phyloP scores from a whole-genome alignment of 371 early-diverging fungal species.

The Vittaforma corneae region DNA sequence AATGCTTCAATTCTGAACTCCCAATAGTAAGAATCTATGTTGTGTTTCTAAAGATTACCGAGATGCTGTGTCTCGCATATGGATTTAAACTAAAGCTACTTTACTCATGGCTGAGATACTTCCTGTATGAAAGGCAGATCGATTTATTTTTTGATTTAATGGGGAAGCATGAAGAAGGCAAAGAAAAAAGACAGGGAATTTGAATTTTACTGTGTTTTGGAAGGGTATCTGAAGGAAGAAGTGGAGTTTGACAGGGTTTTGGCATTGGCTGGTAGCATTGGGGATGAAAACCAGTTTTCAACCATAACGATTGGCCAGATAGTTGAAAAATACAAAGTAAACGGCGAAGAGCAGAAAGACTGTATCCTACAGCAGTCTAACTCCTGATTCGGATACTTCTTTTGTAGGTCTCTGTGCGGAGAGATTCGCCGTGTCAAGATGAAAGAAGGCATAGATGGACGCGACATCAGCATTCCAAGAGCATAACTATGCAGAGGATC shows the following conservation, averaged over 20 bases:
- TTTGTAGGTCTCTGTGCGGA: too few species aligned
- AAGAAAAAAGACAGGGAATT: neutral
- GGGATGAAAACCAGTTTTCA: neutral
- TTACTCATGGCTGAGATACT: constrained; percentile 3
- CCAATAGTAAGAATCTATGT: neutral
- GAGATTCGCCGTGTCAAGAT: too few species aligned
- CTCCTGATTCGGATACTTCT: too few species aligned
- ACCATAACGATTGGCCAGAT: neutral
- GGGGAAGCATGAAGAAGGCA: neutral
- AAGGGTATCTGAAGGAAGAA: neutral
- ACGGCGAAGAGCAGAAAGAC: too few species aligned
- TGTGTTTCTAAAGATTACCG: neutral
- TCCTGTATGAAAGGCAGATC: neutral
- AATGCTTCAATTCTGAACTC: neutral
- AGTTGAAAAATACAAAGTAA: too few species aligned
- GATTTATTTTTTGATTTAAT: neutral
- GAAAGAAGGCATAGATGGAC: too few species aligned
- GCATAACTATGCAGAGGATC: too few species aligned
- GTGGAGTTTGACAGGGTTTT: neutral
- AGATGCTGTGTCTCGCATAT: neutral
- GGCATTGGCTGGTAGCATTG: neutral
- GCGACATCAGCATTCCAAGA: too few species aligned
- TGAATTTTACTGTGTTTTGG: neutral
- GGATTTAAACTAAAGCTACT: neutral
- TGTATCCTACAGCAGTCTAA: too few species aligned